Percentiles rank a stretch among this genome's conserved stretches.
phyloP scores from a whole-genome alignment of 2,329 filamentous ascomycete species.

The Claviceps monticola region DNA sequence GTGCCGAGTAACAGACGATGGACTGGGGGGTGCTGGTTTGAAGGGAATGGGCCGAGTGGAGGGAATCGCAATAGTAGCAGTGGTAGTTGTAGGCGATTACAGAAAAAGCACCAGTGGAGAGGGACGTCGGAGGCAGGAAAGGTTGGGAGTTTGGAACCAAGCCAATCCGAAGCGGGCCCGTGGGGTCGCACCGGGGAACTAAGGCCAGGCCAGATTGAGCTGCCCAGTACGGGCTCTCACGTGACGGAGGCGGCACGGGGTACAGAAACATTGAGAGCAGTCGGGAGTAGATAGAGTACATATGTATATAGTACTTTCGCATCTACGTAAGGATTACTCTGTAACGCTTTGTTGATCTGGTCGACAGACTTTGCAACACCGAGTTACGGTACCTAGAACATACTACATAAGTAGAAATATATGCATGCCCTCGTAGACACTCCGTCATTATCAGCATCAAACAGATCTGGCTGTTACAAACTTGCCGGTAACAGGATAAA shows the following conservation, averaged over 20 bases:
- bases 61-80: constrained; percentile 6
- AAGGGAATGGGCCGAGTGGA: constrained; percentile 19
- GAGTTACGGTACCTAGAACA: too few relatives aligned
- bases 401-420: too few relatives aligned
- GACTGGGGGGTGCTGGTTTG: constrained; percentile 18
- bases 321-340: not conserved
- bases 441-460: too few relatives aligned
- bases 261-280: not conserved
- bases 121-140: constrained; percentile 21
- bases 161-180: constrained; percentile 11
- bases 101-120: constrained; percentile 20
- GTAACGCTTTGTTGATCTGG: not conserved
- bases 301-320: too few relatives aligned
- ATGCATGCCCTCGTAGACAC: too few relatives aligned
- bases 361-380: too few relatives aligned
- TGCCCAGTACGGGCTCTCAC: not conserved
- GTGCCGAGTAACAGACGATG: constrained; percentile 5
- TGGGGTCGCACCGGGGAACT: not conserved
- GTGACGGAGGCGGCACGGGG: not conserved
- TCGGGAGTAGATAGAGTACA: too few relatives aligned
- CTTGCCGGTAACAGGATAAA: too few relatives aligned
- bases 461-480: too few relatives aligned
- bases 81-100: constrained; percentile 10
- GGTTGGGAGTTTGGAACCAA: constrained; percentile 20
- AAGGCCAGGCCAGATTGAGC: not conserved